These are phyloP conservation scores for Penicillium sp. DNA, from an alignment of 2,329 filamentous ascomycete genomes.

Conservation along the genomic window DNA sequence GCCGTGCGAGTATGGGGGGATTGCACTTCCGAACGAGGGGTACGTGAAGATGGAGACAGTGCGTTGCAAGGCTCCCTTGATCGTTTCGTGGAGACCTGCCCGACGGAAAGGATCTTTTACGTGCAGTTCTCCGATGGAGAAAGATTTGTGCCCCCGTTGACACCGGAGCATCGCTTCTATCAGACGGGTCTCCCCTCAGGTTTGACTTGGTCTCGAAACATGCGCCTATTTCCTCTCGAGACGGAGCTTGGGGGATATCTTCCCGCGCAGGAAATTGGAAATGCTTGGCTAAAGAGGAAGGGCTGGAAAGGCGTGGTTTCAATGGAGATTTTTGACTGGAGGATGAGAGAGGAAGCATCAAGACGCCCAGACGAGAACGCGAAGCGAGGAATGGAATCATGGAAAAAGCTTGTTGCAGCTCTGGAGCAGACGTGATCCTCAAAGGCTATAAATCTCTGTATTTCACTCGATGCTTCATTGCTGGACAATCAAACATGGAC, in stretches of 20 bases:
- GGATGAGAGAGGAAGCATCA: conserved; percentile 13
- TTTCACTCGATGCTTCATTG: no score
- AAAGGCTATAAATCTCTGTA: neutral
- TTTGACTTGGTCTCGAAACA: conserved; percentile 20
- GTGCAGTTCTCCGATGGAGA: conserved; percentile 32
- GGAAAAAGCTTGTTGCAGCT: neutral
- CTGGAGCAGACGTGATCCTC: neutral
- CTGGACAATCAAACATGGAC: no score
- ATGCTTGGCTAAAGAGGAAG: conserved; percentile 17
- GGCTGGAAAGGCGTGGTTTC: conserved; percentile 23
- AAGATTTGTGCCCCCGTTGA: conserved; percentile 17
- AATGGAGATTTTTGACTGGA: conserved; percentile 23
- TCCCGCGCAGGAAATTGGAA: conserved; percentile 15
- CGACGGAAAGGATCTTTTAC: conserved; percentile 24
- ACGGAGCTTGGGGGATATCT: conserved; percentile 6
- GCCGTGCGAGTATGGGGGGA: conserved; percentile 27
- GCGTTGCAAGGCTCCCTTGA: conserved; percentile 13
- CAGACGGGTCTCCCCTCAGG: conserved; percentile 1
- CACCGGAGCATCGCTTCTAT: conserved; percentile 18
- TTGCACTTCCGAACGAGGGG: conserved; percentile 14
- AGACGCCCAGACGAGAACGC: conserved; percentile 3
- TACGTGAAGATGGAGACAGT: neutral
- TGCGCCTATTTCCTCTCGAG: conserved; percentile 26
- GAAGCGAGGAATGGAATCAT: conserved; percentile 1
- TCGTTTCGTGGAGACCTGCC: conserved; percentile 1